phyloP scores from a whole-genome alignment of 2,329 filamentous ascomycete genomes.

The Cercospora citrullina region DNA sequence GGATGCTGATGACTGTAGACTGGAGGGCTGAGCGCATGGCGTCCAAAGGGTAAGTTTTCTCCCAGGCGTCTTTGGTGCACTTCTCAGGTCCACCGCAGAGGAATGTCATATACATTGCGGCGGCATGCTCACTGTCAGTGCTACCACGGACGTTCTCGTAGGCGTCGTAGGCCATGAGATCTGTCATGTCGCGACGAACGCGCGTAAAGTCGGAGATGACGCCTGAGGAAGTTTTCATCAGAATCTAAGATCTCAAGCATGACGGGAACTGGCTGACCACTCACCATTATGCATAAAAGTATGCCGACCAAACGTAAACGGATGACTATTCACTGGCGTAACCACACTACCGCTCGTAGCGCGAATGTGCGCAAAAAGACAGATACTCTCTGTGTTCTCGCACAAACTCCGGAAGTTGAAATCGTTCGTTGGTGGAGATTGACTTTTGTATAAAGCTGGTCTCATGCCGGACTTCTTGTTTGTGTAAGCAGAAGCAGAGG shows the following conservation, averaged over 20 bases:
- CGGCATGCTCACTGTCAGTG: conserved; percentile 54
- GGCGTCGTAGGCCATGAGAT: conserved; percentile 48
- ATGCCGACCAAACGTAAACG: conserved; percentile 56
- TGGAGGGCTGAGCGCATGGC: conserved; percentile 49
- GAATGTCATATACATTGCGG: conserved; percentile 51
- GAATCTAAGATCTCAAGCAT: not conserved
- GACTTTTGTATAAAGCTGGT: conserved; percentile 53
- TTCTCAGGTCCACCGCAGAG: conserved; percentile 36
- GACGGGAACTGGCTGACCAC: no score
- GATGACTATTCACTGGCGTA: conserved; percentile 55
- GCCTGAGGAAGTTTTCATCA: conserved; percentile 32
- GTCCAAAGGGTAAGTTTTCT: conserved; percentile 43
- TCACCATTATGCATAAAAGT: conserved; percentile 55
- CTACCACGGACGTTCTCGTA: conserved; percentile 52
- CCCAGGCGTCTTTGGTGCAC: conserved; percentile 20
- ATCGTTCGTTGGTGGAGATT: conserved; percentile 54
- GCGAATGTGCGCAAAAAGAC: conserved; percentile 55
- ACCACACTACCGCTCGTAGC: conserved; percentile 52
- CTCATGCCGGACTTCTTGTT: conserved; percentile 34
- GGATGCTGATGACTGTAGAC: conserved; percentile 44
- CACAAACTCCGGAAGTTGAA: conserved; percentile 55
- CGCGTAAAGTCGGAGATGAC: conserved; percentile 49
- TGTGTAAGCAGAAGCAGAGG: conserved; percentile 40
- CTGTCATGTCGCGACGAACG: conserved; percentile 50
- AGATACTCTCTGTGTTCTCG: conserved; percentile 51